phyloP scores from a whole-genome alignment of 768 basidiomycete species.

The Boletales sp. region DNA sequence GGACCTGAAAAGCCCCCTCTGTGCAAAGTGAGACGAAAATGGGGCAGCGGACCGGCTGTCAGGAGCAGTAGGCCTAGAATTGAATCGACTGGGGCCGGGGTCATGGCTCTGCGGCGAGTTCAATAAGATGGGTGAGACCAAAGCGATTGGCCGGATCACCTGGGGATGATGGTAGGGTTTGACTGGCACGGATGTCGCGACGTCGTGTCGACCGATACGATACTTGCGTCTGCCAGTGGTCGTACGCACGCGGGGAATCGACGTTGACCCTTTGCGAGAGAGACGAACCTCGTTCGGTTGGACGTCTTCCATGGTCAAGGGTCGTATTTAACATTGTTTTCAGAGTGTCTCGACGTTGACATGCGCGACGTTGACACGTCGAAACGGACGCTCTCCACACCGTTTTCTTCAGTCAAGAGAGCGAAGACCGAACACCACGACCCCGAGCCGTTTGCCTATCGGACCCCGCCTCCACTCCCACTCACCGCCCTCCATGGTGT shows the following conservation, averaged over 20 bases:
- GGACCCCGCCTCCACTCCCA: conserved; percentile 14
- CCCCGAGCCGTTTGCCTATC: background rate
- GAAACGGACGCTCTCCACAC: conserved; percentile 13
- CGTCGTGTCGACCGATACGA: background rate
- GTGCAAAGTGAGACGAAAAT: background rate
- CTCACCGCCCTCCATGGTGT: conserved; percentile 22
- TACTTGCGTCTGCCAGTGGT: conserved; percentile 1
- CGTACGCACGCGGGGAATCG: conserved; percentile 26
- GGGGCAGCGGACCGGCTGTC: background rate
- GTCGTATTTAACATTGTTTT: conserved; percentile 23
- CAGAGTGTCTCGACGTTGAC: background rate
- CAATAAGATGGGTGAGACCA: background rate
- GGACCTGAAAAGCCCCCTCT: background rate
- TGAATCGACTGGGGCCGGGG: conserved; percentile 4
- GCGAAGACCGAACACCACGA: conserved; percentile 16
- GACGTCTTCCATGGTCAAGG: conserved; percentile 30
- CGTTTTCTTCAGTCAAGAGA: conserved; percentile 14
- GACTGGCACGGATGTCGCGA: background rate
- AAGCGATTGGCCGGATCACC: conserved; percentile 2
- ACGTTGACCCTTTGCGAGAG: conserved; percentile 29
- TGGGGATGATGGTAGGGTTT: conserved; percentile 3
- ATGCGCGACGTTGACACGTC: conserved; percentile 13
- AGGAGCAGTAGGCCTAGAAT: background rate
- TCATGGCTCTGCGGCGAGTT: conserved; percentile 12
- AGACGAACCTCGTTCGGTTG: conserved; percentile 40